Conservation (phyloP, 805 yeast species). For the Ogataea nonfermentans region DNA sequence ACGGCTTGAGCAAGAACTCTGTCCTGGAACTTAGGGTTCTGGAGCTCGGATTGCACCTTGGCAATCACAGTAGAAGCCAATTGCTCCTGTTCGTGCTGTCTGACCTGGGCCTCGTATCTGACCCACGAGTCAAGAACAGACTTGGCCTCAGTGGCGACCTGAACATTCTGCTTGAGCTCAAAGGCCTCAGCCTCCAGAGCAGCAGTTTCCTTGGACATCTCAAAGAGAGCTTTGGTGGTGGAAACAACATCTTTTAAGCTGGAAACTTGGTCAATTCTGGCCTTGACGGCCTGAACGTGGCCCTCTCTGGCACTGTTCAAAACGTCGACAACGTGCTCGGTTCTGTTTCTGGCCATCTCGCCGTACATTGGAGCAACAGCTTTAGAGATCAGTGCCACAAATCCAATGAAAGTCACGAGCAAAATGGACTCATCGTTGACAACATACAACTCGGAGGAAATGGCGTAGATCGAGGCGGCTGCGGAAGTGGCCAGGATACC, state of each 20-base stretch:
- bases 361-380: conserved; percentile 92
- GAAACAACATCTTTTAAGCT: conserved; percentile 88
- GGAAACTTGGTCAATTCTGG: conserved; percentile 83
- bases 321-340: conserved; percentile 48
- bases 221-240: conserved; percentile 88
- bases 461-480: conserved; percentile 92
- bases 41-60: conserved; percentile 81
- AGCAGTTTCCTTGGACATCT: conserved; percentile 95
- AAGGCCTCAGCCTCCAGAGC: conserved; percentile 92
- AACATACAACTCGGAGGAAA: conserved; percentile 89
- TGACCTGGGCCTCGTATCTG: conserved; percentile 93
- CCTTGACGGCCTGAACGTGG: conserved; percentile 91
- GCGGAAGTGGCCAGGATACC: conserved; percentile 93
- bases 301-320: conserved; percentile 84
- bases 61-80: conserved; percentile 82
- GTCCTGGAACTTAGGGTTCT: conserved; percentile 90
- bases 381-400: conserved; percentile 75
- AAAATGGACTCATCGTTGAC: conserved; percentile 92
- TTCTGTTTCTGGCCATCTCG: conserved; percentile 87
- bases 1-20: conserved; percentile 87
- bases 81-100: conserved; percentile 94
- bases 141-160: conserved; percentile 86
- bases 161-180: conserved; percentile 88
- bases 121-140: conserved; percentile 98
- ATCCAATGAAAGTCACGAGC: conserved; percentile 74